Evolutionary conservation across 305 asterid genomes (phyloP), one percentile per base, ranked within the genome.

Genomic region (Ajuga reptans): DNA sequence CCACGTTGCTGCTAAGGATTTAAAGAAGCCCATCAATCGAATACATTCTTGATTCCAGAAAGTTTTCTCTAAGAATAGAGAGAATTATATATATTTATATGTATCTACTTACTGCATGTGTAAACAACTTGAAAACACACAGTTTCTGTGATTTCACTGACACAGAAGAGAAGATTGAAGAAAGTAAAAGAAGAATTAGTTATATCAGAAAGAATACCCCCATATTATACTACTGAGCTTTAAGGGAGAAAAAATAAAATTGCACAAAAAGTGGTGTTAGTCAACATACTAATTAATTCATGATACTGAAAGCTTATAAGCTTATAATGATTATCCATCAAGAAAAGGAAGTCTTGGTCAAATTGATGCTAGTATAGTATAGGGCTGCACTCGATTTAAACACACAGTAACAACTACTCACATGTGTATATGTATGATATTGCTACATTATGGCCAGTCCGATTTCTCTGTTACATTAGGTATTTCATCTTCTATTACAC

Each of bases 231-330:
- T 56, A 55, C 45, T 59, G 47, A 9, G 9, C n/a, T 8, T 1
- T 8, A 42, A 3, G 1, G 58, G 68, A 66, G 50, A 62, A 74
- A 67, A 62, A 4, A 36, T 6, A 36, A 36, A 51, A 3, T 42
- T 43, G 64, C 12, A 71, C 14, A 47, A 7, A 17, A 50, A 63
- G 77, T 77, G 82, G 58, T 72, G 52, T 2, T 81, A 77, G 82
- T 81, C 85, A 81, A 72, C 72, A 55, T 64, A 52, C 9, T 62
- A 45, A 64, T 77, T 51, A 74, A 74, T 71, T 55, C 52, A 78
- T 78, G 62, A 79, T 62, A 42, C 43, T 65, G 65, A 63, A 66
- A 71, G 66, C 72, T 43, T 60, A 57, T 74, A 24, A 67, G 58
- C 74, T 56, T 0, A 2, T 21, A 72, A 75, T 79, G 64, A 79